Conservation (phyloP, 148 eudicot species). For the Vaccinium vitisidaea region DNA sequence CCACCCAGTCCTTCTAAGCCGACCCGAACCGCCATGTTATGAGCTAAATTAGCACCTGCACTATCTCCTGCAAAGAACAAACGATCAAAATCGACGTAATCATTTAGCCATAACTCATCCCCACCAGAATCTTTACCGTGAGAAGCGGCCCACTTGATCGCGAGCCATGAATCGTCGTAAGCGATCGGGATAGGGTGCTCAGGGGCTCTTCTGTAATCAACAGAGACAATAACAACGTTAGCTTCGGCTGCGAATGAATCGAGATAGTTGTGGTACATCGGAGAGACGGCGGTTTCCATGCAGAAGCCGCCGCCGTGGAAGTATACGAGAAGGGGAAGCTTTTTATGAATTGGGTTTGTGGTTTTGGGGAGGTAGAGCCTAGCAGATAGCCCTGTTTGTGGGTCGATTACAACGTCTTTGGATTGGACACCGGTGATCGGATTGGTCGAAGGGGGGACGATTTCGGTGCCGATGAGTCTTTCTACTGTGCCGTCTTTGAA, state of each 20-base stretch:
- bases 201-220: conserved; percentile 15
- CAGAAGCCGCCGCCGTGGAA: conserved; percentile 36
- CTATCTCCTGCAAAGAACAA: conserved; percentile 21
- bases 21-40: conserved; percentile 17
- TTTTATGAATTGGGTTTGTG: conserved; percentile 5
- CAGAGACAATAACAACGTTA: neutral
- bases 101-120: conserved; percentile 5
- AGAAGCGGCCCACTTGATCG: conserved; percentile 3
- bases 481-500: conserved; percentile 36
- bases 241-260: conserved; percentile 21
- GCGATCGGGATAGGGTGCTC: conserved; percentile 8
- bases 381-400: conserved; percentile 24
- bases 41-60: conserved; percentile 24
- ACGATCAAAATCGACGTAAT: neutral
- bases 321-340: conserved; percentile 32
- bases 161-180: conserved; percentile 3
- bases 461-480: conserved; percentile 22
- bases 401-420: conserved; percentile 33
- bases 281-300: conserved; percentile 18
- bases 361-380: conserved; percentile 32
- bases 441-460: conserved; percentile 19
- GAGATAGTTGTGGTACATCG: conserved; percentile 24
- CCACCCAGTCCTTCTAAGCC: conserved; percentile 6
- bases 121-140: neutral
- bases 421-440: conserved; percentile 27